These are phyloP conservation scores for Acanthamoeba triangularis DNA, from an alignment of 208 protist genomes.

Conservation along the genomic window DNA sequence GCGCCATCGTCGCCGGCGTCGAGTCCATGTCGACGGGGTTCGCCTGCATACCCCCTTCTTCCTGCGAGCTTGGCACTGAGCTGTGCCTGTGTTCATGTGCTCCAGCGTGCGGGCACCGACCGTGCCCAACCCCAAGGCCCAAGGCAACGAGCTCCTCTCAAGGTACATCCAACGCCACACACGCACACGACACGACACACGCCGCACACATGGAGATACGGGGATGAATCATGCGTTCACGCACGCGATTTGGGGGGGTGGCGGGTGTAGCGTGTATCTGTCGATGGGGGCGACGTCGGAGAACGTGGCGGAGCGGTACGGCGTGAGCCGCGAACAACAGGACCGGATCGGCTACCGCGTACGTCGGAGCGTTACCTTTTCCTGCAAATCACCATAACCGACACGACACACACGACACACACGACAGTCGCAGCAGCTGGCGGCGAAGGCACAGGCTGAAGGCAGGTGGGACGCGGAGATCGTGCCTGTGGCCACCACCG, in stretches of 20 bases:
- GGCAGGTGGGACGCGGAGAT: constrained; percentile 85
- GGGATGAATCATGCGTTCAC: no score
- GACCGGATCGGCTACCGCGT: constrained; percentile 76
- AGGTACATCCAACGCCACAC: neutral
- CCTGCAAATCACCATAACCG: no score
- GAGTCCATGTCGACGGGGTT: constrained; percentile 80
- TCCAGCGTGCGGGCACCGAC: neutral
- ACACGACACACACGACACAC: no score
- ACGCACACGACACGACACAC: no score
- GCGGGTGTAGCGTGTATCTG: neutral
- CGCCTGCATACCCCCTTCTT: neutral
- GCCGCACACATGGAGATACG: no score
- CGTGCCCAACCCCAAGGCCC: neutral
- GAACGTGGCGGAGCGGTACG: constrained; percentile 84
- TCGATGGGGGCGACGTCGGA: constrained; percentile 79
- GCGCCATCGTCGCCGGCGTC: constrained; percentile 84
- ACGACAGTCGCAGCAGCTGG: constrained; percentile 87
- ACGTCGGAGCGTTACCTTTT: no score
- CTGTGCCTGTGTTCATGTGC: neutral
- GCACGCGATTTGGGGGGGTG: neutral
- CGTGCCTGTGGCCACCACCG: constrained; percentile 81
- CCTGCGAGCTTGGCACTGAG: constrained; percentile 79
- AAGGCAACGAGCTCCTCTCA: neutral
- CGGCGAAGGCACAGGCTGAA: constrained; percentile 81
- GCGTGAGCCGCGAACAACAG: constrained; percentile 86